Evolutionary conservation across 805 yeast genomes (phyloP).

Genomic region (Hanseniaspora guilliermondii): DNA sequence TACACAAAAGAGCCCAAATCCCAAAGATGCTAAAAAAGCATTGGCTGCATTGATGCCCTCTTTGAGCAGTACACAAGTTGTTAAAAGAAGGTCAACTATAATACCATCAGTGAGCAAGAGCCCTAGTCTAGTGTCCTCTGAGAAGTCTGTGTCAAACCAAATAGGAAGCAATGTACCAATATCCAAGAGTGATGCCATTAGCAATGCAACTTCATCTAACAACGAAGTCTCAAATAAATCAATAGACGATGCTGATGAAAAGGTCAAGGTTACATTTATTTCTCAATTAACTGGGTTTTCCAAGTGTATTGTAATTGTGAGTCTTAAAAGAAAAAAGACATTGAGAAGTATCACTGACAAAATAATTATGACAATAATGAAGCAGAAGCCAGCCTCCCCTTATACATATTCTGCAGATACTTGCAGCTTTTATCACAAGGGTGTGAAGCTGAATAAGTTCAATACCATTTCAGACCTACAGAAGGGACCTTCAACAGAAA

Average conservation of each 20-base stretch:
- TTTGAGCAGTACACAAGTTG: neutral
- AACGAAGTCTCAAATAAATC: neutral
- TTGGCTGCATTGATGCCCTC: neutral
- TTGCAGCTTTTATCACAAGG: conserved; percentile 1
- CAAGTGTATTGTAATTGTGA: conserved; percentile 1
- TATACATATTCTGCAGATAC: neutral
- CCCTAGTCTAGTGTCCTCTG: neutral
- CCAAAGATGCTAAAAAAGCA: neutral
- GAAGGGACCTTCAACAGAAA: neutral
- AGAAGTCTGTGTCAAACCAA: neutral
- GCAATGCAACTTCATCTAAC: neutral
- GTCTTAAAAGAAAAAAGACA: neutral
- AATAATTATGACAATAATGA: neutral
- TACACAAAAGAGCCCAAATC: neutral
- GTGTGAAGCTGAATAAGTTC: neutral
- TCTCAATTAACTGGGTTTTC: neutral
- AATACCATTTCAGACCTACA: conserved; percentile 1
- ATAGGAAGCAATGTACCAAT: neutral
- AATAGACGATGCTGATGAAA: neutral
- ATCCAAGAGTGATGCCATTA: neutral
- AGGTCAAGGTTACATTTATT: conserved; percentile 1
- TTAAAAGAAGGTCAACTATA: neutral
- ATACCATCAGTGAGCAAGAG: neutral
- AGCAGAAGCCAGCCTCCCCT: neutral
- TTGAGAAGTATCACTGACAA: conserved; percentile 3